Evolutionary conservation across 192 early-diverging fungal species (phyloP).

Genomic region (Mortierella antarctica): DNA sequence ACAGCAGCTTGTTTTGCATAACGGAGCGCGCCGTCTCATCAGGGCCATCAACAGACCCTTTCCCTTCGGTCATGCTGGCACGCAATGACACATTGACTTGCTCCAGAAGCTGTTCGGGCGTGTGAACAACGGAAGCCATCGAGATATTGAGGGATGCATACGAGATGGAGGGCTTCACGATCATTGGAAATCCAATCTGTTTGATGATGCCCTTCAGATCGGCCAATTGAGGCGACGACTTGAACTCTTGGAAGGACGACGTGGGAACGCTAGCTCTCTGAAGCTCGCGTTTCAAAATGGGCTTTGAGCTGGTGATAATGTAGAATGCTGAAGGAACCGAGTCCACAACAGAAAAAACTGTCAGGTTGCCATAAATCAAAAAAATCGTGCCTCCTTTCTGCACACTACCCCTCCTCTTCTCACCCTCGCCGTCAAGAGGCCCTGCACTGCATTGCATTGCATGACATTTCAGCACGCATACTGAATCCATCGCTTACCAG

Average conservation of each 20-base stretch:
- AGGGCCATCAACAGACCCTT: not conserved
- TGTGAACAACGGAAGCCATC: conserved; percentile 50
- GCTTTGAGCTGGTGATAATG: conserved; percentile 33
- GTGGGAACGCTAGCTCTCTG: conserved; percentile 33
- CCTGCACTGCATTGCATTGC: not conserved
- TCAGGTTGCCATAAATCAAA: not conserved
- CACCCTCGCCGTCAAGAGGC: not conserved
- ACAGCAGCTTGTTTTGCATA: not conserved
- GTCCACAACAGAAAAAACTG: not conserved
- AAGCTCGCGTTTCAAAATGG: conserved; percentile 24
- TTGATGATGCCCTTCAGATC: conserved; percentile 22
- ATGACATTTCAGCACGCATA: not conserved
- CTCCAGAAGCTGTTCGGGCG: conserved; percentile 22
- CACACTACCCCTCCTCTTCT: not conserved
- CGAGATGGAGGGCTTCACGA: conserved; percentile 60
- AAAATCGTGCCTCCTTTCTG: conserved; percentile 1
- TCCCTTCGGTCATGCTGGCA: conserved; percentile 13
- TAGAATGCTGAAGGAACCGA: conserved; percentile 16
- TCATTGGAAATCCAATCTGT: conserved; percentile 53
- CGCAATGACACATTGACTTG: conserved; percentile 40
- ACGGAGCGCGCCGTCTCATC: not conserved
- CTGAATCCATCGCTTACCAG: conserved; percentile 6
- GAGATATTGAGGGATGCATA: conserved; percentile 60
- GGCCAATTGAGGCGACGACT: not conserved
- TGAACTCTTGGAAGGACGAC: conserved; percentile 35